Evolutionary conservation across 805 yeast species (phyloP), one percentile per base, ranked within the genome.

Genomic region (Ogataea ganodermae): DNA sequence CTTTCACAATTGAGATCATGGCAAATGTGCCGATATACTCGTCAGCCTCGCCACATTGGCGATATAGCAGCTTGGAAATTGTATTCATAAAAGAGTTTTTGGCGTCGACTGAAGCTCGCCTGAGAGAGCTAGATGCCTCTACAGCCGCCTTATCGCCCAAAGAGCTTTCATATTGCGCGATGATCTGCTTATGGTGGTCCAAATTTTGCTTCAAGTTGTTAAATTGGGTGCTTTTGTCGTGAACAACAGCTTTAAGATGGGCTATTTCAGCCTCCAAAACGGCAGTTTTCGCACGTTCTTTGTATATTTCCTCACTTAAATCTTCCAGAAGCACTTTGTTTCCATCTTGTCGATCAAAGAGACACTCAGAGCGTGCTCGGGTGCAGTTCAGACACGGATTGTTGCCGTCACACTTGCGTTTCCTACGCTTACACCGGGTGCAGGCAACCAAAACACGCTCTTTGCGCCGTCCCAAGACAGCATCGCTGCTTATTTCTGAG

Each of bases 1-100:
- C 55, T 42, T 57, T 50, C 8, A 57, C 59, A 12, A 55, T 57
- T 8, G 61, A 53, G 7, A 57, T 57, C 13, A 57, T 52, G 3
- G 61, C 61, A 38, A 56, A 56, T 6, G 57, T 46, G 12, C 61
- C 61, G n/a, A 57, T 53, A 31, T 56, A 57, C 20, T 55, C 61
- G 28, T 52, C 56, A 22, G 49, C 42, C 37, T 55, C 58, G 12
- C 38, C 18, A 13, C 46, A 23, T n/a, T 42, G 48, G 7, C 54
- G 44, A 18, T 44, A 42, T 5, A 55, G 42, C 16, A 55, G 44
- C 20, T 51, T 53, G 10, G 58, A 50, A 12, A 55, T 46, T 1
- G 58, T 44, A 4, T 24, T 18, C 31, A 38, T 16, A 20, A 35
- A 39, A 32, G 31, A 22, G 12, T 40, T 30, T 7, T 40, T 28